These are phyloP conservation scores for Fomitopsis schrenkii DNA, from an alignment of 1,284 basidiomycete genomes.

Conservation along the genomic window DNA sequence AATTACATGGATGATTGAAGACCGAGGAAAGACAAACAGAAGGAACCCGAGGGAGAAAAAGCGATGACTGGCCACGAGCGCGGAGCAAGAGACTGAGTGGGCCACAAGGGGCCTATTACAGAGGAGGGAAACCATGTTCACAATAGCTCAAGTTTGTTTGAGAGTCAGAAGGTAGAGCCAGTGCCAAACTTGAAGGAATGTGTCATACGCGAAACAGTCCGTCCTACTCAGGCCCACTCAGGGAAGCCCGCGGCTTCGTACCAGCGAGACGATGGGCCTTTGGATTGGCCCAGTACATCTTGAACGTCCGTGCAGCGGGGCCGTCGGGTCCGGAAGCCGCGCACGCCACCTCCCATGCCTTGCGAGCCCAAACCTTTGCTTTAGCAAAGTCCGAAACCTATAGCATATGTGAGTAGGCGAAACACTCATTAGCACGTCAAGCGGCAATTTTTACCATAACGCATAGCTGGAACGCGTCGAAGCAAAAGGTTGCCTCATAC, in stretches of 20 bases:
- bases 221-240: slow-evolving; percentile 14
- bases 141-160: too few species aligned
- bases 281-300: slow-evolving; percentile 24
- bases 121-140: too few species aligned
- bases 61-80: too few species aligned
- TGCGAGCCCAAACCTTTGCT: slow-evolving; percentile 20
- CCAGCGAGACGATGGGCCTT: slow-evolving; percentile 19
- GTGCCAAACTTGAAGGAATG: not conserved
- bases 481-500: slow-evolving; percentile 20
- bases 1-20: too few species aligned
- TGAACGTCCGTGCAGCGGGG: slow-evolving; percentile 19
- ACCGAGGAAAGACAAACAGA: too few species aligned
- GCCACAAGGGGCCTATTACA: too few species aligned
- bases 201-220: not conserved
- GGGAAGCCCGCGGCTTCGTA: slow-evolving; percentile 11
- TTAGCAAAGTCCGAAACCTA: slow-evolving; percentile 21
- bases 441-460: slow-evolving; percentile 8
- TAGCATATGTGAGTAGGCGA: not conserved
- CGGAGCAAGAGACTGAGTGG: too few species aligned
- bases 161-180: not conserved
- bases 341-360: slow-evolving; percentile 21
- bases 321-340: slow-evolving; percentile 18
- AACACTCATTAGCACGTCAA: not conserved
- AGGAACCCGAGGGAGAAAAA: too few species aligned
- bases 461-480: slow-evolving; percentile 24